phyloP scores from a whole-genome alignment of 768 basidiomycete species.

The Roridomyces roridus region DNA sequence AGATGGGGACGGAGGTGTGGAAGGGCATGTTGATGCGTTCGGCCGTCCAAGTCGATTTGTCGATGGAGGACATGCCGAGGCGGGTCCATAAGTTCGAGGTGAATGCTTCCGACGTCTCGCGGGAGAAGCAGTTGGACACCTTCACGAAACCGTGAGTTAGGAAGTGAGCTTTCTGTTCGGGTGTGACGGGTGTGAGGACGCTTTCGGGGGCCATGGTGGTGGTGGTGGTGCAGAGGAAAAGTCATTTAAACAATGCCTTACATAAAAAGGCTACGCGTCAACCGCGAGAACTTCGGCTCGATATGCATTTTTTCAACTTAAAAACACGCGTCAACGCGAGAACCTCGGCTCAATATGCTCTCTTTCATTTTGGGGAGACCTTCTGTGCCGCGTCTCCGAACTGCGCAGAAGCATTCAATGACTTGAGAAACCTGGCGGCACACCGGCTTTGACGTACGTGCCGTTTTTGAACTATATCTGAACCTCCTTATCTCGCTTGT shows the following conservation, averaged over 20 bases:
- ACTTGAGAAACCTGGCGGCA: too few relatives aligned
- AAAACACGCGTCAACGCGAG: too few relatives aligned
- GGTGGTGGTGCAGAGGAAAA: not conserved
- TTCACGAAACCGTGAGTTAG: conserved; percentile 61
- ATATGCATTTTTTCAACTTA: too few relatives aligned
- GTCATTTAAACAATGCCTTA: not conserved
- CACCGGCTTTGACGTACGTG: too few relatives aligned
- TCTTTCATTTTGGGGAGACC: too few relatives aligned
- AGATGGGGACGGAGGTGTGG: conserved; percentile 51
- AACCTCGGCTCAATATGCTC: too few relatives aligned
- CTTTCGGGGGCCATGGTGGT: conserved; percentile 9
- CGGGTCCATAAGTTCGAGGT: conserved; percentile 58
- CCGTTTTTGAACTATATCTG: too few relatives aligned
- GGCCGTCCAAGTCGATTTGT: conserved; percentile 60
- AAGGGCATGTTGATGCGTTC: conserved; percentile 64
- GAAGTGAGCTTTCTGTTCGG: conserved; percentile 58
- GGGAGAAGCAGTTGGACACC: conserved; percentile 58
- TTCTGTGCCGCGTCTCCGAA: too few relatives aligned
- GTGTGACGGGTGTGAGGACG: conserved; percentile 35
- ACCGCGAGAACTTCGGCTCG: not conserved
- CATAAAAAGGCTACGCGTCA: too few relatives aligned
- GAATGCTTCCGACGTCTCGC: conserved; percentile 56
- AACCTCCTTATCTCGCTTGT: too few relatives aligned
- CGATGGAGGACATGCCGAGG: conserved; percentile 55
- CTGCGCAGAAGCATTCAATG: too few relatives aligned